A percentile compares a stretch with the other conserved stretches of the same genome.
These are phyloP conservation scores for Lentinus brumalis DNA, from an alignment of 768 basidiomycete genomes.

Conservation along the genomic window DNA sequence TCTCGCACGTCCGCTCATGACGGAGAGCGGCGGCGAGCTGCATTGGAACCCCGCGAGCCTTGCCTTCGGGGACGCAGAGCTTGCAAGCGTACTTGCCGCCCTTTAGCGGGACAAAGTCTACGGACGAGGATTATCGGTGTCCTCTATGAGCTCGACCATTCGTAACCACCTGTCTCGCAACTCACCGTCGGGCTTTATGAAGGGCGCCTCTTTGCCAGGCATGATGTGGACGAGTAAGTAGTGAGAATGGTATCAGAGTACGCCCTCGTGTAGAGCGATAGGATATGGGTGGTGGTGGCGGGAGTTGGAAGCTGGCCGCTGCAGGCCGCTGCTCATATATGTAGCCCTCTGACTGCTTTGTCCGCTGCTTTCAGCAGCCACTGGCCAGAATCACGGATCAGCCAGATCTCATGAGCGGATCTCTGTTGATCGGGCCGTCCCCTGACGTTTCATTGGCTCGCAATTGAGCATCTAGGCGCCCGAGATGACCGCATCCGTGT, in stretches of 20 bases:
- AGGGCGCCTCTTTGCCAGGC: not conserved
- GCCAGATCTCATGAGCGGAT: not conserved
- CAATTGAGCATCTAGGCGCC: not conserved
- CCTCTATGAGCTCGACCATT: not conserved
- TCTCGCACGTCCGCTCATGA: constrained; percentile 33
- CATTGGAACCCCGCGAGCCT: constrained; percentile 26
- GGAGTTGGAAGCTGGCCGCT: not conserved
- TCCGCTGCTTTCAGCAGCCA: not conserved
- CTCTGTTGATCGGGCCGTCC: not conserved
- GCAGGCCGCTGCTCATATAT: not conserved
- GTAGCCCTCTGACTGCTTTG: not conserved
- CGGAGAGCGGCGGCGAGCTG: constrained; percentile 32
- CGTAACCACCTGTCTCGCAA: not conserved
- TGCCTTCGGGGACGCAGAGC: constrained; percentile 30
- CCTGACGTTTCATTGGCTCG: not conserved
- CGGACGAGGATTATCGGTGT: not conserved
- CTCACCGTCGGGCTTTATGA: constrained; percentile 17
- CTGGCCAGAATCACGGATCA: not conserved
- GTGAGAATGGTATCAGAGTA: not conserved
- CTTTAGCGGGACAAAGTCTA: constrained; percentile 27
- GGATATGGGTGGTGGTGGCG: not conserved
- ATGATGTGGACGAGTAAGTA: not conserved
- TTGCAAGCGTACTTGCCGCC: constrained; percentile 32
- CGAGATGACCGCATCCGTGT: too few relatives aligned
- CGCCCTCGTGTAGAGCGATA: not conserved